These are phyloP conservation scores for Colletotrichum lupini DNA, from an alignment of 2,329 filamentous ascomycete genomes.

Conservation along the genomic window DNA sequence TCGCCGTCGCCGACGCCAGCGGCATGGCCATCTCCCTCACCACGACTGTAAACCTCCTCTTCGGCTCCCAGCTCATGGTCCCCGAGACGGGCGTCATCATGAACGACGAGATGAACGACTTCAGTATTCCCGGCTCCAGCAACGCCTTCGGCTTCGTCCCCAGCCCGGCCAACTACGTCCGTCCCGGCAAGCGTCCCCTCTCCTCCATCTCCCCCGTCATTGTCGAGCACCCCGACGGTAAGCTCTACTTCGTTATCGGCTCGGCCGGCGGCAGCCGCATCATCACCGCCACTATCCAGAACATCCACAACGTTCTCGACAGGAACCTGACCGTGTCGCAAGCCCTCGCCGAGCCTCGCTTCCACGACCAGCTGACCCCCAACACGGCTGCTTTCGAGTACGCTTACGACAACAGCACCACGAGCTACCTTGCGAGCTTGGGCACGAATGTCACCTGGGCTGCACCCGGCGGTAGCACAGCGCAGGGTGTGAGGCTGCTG, in stretches of 20 bases:
- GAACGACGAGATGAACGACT: conserved; percentile 75
- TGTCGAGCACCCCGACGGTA: conserved; percentile 75
- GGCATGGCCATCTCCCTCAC: conserved; percentile 82
- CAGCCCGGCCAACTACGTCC: conserved; percentile 78
- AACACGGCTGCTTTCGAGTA: conserved; percentile 77
- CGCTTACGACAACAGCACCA: conserved; percentile 75
- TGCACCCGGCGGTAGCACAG: conserved; percentile 72
- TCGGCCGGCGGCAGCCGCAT: conserved; percentile 87
- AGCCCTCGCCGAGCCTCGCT: conserved; percentile 74
- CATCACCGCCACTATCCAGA: conserved; percentile 85
- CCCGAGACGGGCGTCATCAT: conserved; percentile 86
- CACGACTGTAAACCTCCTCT: conserved; percentile 84
- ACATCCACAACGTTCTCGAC: conserved; percentile 80
- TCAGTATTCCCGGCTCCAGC: conserved; percentile 76
- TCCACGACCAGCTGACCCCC: conserved; percentile 87
- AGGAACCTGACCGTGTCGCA: conserved; percentile 68
- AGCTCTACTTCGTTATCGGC: conserved; percentile 78
- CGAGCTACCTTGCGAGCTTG: conserved; percentile 71
- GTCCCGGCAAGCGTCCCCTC: conserved; percentile 80
- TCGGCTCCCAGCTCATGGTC: conserved; percentile 80
- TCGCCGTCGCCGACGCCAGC: conserved; percentile 74
- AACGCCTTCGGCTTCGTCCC: conserved; percentile 85
- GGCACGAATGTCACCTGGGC: conserved; percentile 84
- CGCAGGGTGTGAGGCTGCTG: conserved; percentile 76
- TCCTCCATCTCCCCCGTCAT: conserved; percentile 84